Conservation (phyloP, 2,329 filamentous ascomycete species). For the Fusarium compactum region DNA sequence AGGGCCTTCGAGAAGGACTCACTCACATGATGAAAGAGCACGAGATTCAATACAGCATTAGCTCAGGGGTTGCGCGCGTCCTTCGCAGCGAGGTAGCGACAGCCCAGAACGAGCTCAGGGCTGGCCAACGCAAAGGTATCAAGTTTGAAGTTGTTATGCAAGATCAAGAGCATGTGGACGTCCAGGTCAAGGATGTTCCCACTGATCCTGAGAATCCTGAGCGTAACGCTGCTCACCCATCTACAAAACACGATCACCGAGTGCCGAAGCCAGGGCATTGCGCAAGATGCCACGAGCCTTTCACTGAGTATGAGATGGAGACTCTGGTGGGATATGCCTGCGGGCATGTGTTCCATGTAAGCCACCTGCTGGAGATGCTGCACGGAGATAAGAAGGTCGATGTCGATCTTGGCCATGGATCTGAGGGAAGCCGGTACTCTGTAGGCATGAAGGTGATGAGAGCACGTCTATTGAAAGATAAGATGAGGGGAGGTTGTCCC, state of each 20-base stretch:
- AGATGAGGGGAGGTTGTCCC: slow-evolving; percentile 74
- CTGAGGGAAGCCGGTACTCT: slow-evolving; percentile 66
- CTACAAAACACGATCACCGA: slow-evolving; percentile 48
- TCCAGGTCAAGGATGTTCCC: slow-evolving; percentile 56
- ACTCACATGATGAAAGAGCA: slow-evolving; percentile 94
- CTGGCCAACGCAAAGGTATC: slow-evolving; percentile 84
- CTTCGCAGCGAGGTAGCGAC: slow-evolving; percentile 86
- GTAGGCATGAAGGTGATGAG: slow-evolving; percentile 90
- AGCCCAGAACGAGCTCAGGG: slow-evolving; percentile 83
- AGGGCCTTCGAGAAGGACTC: slow-evolving; percentile 88
- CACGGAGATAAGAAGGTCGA: slow-evolving; percentile 61
- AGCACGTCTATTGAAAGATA: slow-evolving; percentile 80
- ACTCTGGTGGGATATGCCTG: slow-evolving; percentile 85
- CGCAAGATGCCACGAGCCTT: slow-evolving; percentile 67
- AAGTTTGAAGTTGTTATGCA: slow-evolving; percentile 82
- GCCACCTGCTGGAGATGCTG: slow-evolving; percentile 72
- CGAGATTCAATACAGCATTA: slow-evolving; percentile 94
- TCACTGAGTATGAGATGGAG: slow-evolving; percentile 73
- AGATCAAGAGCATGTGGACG: slow-evolving; percentile 57
- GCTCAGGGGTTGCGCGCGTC: slow-evolving; percentile 87
- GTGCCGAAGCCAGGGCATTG: slow-evolving; percentile 66
- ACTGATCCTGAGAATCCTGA: slow-evolving; percentile 45
- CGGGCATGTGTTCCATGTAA: slow-evolving; percentile 83
- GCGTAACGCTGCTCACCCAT: slow-evolving; percentile 27
- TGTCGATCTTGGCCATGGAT: slow-evolving; percentile 58